phyloP scores from a whole-genome alignment of 176 grass and related monocot genomes.

The Eleusine indica region DNA sequence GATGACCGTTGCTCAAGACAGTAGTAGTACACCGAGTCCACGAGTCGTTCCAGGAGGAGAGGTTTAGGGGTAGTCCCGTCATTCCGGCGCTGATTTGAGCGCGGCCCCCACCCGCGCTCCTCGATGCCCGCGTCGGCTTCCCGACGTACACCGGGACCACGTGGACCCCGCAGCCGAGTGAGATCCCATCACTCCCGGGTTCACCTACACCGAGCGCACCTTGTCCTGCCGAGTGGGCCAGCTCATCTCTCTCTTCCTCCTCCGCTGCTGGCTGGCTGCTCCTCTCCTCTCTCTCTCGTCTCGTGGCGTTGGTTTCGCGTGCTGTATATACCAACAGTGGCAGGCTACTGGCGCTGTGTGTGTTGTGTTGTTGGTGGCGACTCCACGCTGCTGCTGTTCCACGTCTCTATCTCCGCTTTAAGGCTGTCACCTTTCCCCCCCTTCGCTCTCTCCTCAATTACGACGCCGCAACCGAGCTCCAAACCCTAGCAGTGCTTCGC shows the following conservation, averaged over 20 bases:
- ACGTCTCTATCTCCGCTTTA: slow-evolving; percentile 62
- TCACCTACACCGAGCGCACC: background rate
- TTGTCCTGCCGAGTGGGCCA: too few relatives aligned
- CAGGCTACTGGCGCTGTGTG: too few relatives aligned
- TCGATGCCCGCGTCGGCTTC: background rate
- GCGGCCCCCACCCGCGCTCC: background rate
- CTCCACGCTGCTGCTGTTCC: slow-evolving; percentile 31
- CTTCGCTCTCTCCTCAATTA: slow-evolving; percentile 28
- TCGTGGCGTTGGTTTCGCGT: too few relatives aligned
- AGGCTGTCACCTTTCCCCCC: slow-evolving; percentile 76
- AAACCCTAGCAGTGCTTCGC: slow-evolving; percentile 6
- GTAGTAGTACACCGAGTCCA: background rate
- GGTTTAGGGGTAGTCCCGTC: background rate
- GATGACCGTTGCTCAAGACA: background rate
- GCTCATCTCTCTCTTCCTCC: background rate
- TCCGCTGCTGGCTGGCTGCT: background rate
- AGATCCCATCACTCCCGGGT: background rate
- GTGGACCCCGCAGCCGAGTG: too few relatives aligned
- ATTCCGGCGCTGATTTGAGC: background rate
- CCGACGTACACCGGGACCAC: too few relatives aligned
- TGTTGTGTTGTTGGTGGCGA: background rate
- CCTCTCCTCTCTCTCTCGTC: background rate
- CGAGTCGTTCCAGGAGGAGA: too few relatives aligned
- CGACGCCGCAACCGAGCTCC: background rate
- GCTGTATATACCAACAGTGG: too few relatives aligned